These are phyloP conservation scores for Millerozyma acaciae DNA, from an alignment of 805 yeast genomes.

Conservation along the genomic window DNA sequence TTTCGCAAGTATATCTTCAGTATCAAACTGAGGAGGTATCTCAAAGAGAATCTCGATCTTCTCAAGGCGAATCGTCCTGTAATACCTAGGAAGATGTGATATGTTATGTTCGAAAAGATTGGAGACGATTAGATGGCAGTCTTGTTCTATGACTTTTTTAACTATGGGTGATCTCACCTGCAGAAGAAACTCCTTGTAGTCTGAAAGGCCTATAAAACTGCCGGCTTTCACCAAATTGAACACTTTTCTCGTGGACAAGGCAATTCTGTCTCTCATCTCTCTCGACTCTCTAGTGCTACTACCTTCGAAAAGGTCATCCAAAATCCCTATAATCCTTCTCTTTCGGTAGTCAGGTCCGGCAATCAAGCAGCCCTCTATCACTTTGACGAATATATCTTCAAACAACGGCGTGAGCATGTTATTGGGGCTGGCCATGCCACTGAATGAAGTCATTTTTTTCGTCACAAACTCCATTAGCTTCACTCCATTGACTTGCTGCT, in stretches of 20 bases:
- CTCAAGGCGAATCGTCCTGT: constrained; percentile 19
- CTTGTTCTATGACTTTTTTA: not conserved
- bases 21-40: constrained; percentile 9
- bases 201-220: not conserved
- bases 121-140: constrained; percentile 5
- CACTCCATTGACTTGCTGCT: constrained; percentile 3
- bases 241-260: not conserved
- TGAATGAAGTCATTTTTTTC: constrained; percentile 17
- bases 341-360: constrained; percentile 34
- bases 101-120: constrained; percentile 32
- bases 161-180: constrained; percentile 4
- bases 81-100: constrained; percentile 26
- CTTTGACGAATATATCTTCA: constrained; percentile 20
- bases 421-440: constrained; percentile 3
- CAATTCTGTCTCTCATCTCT: not conserved
- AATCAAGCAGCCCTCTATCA: constrained; percentile 27
- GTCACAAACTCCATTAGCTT: constrained; percentile 23
- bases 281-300: not conserved
- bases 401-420: constrained; percentile 23
- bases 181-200: constrained; percentile 13
- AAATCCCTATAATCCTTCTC: constrained; percentile 18
- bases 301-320: constrained; percentile 5
- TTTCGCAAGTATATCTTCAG: constrained; percentile 25
- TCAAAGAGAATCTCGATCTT: constrained; percentile 19
- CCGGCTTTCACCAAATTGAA: constrained; percentile 1